Evolutionary conservation across 805 yeast species (phyloP).

Genomic region (Saccharomycopsis babjevae): DNA sequence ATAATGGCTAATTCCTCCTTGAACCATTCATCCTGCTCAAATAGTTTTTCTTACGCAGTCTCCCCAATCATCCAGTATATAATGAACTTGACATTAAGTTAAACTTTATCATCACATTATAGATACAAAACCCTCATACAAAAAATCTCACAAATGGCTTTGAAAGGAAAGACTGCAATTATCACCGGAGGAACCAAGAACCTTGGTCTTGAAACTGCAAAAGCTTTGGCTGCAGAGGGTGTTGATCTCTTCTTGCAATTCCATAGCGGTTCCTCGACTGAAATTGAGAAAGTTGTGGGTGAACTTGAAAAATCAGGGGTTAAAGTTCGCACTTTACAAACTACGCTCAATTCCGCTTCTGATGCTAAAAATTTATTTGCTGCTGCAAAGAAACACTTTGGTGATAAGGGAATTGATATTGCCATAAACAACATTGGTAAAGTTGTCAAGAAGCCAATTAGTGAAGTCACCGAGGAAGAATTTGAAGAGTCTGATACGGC

Average conservation of each 20-base stretch:
- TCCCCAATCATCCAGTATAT: neutral
- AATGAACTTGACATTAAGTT: neutral
- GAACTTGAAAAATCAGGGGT: constrained; percentile 25
- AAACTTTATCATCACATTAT: neutral
- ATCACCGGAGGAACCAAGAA: constrained; percentile 57
- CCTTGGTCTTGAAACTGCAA: constrained; percentile 44
- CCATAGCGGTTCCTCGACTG: constrained; percentile 34
- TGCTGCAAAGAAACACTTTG: constrained; percentile 31
- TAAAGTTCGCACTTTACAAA: constrained; percentile 34
- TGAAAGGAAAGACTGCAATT: constrained; percentile 39
- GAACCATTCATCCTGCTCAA: neutral
- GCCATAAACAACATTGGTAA: constrained; percentile 62
- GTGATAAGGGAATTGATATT: constrained; percentile 39
- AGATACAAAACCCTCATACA: neutral
- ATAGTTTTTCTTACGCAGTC: neutral
- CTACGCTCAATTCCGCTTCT: constrained; percentile 32
- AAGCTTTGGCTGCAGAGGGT: constrained; percentile 45
- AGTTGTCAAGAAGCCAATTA: constrained; percentile 52
- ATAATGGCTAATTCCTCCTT: neutral
- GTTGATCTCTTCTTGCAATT: constrained; percentile 44
- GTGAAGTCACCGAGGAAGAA: constrained; percentile 43
- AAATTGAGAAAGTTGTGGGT: constrained; percentile 24
- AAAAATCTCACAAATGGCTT: constrained; percentile 7
- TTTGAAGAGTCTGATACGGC: constrained; percentile 42
- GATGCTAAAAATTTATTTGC: constrained; percentile 38